Evolutionary conservation across 106 monocot species (phyloP), one percentile per base, ranked within the genome.

Genomic region (Triglochin maritima): DNA sequence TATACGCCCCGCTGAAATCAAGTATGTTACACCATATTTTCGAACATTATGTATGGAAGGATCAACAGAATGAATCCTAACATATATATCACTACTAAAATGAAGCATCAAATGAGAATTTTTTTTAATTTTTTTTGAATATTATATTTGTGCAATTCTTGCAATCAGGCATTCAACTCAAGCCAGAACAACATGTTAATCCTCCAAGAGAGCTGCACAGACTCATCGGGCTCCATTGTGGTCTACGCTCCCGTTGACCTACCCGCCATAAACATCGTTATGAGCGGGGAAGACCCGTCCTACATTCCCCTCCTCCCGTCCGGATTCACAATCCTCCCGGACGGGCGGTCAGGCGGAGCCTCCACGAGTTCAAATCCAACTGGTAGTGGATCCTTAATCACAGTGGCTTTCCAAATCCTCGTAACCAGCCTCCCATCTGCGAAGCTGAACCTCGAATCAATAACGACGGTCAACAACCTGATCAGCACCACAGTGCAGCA

Each of bases 141-240:
- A 29, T 29, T 29, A 29, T 29, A 29, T 29, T 0, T 29, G 29
- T 29, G 29, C 29, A 29, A 29, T 29, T 29, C 29, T 1, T 29
- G 29, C 29, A 29, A 29, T 6, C 77, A 85, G 84, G 84, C 79
- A 3, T 49, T 84, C 50, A 87, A 79, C 67, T 48, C 86, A 3
- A 80, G 76, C 68, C 80, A 84, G 70, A 87, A 80, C 69, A 85
- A 78, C 76, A 86, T 84, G 89, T 71, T 96, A 50, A 87, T 96
- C 54, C 77, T 96, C 13, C 95, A 96, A 67, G 95, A 96, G 81
- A 87, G 90, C 76, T 90, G 85, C 83, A 90, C 85, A 3, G 95
- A 90, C 14, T 56, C 81, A 14, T 88, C 81, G 4, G 85, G 83
- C 2, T 85, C 95, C 1, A 51, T 90, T 56, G 85, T 96, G 6